Evolutionary conservation across 495 filamentous ascomycete species (phyloP), one percentile per base, ranked within the genome.

Genomic region (Neurospora sp.): DNA sequence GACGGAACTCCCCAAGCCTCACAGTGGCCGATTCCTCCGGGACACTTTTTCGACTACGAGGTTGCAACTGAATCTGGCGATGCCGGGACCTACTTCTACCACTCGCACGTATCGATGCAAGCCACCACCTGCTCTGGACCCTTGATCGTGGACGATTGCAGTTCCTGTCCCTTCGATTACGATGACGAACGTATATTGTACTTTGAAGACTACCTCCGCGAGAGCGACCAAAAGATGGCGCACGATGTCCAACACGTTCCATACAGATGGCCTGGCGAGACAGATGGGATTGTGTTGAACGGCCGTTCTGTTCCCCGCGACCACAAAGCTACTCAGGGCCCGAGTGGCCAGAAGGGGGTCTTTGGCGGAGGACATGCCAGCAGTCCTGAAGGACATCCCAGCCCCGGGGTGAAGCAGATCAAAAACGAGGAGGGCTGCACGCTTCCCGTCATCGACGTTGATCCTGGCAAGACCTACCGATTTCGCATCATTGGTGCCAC

Each of bases 1-100:
- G 88, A 90, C 76, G 88, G 88, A 1, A 83, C 86, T 0, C 87
- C 87, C 5, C 76, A 78, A 71, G 87, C 83, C 8, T 78, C 82
- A 11, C 87, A 90, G 72, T 90, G 88, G 88, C 88, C 88, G 0
- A 90, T 90, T 71, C 85, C 87, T 5, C 87, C 88, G 10, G 76
- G 82, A 18, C 83, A 87, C 74, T 90, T 86, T 80, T 90, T 90
- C 79, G 89, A 91, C 80, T 90, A 90, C 77, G 87, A 90, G 76
- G 82, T 90, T 27, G 78, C 79, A 11, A 83, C 85, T 9, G 80
- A 86, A 23, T 23, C 80, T 6, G 85, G 84, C 9, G 82, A 87
- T 71, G 85, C 87, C 87, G 88, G 87, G 20, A 86, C 86, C 6
- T 90, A 89, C 78, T 90, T 87, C 77, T 90, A 90, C 72, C 88